These are phyloP conservation scores for Dacryopinax spathularia DNA, from an alignment of 768 basidiomycete species.

Conservation along the genomic window DNA sequence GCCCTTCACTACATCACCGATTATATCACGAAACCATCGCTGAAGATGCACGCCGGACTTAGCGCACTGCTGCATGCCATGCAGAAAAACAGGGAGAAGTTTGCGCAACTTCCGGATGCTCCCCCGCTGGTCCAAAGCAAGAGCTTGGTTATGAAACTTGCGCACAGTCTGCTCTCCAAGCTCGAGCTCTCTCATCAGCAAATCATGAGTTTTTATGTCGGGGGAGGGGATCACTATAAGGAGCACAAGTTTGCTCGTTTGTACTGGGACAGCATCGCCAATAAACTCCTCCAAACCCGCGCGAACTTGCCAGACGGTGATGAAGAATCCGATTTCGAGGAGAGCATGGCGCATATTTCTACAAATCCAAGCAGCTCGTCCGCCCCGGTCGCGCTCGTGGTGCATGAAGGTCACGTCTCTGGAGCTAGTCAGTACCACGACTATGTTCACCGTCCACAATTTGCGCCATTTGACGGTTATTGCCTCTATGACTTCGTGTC, in stretches of 20 bases:
- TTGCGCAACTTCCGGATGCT: constrained; percentile 14
- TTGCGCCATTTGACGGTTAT: constrained; percentile 9
- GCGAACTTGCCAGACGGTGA: constrained; percentile 15
- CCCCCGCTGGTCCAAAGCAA: constrained; percentile 17
- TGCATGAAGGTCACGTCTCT: constrained; percentile 22
- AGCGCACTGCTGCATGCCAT: constrained; percentile 28
- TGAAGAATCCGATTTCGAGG: not conserved
- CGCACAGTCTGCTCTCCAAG: constrained; percentile 25
- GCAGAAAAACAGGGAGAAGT: constrained; percentile 18
- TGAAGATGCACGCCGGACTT: constrained; percentile 30
- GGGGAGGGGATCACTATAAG: constrained; percentile 26
- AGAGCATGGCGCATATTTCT: not conserved
- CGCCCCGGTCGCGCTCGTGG: not conserved
- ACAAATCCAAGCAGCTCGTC: not conserved
- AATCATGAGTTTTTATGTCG: constrained; percentile 26
- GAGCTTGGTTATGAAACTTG: constrained; percentile 27
- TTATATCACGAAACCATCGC: constrained; percentile 34
- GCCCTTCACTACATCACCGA: constrained; percentile 35
- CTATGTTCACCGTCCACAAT: not conserved
- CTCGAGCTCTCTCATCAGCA: constrained; percentile 32
- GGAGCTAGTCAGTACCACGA: constrained; percentile 15
- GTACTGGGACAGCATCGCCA: constrained; percentile 27
- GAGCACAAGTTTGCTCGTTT: constrained; percentile 26
- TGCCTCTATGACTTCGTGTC: constrained; percentile 24
- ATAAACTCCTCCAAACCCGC: constrained; percentile 15